These are phyloP conservation scores for Rossbeevera mucosa DNA, from an alignment of 768 basidiomycete genomes.

Conservation along the genomic window DNA sequence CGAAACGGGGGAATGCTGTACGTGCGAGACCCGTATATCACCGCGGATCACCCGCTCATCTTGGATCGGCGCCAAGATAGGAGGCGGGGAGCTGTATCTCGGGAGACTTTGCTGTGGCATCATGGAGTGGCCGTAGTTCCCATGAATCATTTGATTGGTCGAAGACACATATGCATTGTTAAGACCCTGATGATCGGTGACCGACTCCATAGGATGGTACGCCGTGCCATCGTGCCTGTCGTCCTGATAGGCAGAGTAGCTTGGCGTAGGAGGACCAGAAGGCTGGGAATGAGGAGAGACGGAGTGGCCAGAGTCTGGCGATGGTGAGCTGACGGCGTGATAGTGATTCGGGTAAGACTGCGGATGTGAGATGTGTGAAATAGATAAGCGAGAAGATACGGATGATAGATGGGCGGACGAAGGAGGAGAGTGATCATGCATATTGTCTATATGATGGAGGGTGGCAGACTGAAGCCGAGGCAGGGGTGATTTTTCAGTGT, in stretches of 20 bases:
- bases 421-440: constrained; percentile 31
- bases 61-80: constrained; percentile 54
- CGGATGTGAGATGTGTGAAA: constrained; percentile 57
- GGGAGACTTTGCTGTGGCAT: constrained; percentile 20
- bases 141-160: constrained; percentile 25
- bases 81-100: constrained; percentile 51
- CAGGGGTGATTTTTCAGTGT: constrained; percentile 27
- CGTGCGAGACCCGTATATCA: constrained; percentile 26
- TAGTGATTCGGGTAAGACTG: constrained; percentile 40
- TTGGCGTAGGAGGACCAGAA: constrained; percentile 31
- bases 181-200: constrained; percentile 27
- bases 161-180: constrained; percentile 32
- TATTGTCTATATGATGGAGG: constrained; percentile 26
- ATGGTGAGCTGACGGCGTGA: constrained; percentile 38
- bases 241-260: constrained; percentile 44
- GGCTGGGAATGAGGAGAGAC: constrained; percentile 34
- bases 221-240: constrained; percentile 38
- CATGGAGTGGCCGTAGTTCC: constrained; percentile 20
- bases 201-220: constrained; percentile 35
- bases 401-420: constrained; percentile 31
- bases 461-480: constrained; percentile 29
- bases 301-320: constrained; percentile 50
- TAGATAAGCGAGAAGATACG: constrained; percentile 51
- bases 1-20: constrained; percentile 30
- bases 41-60: constrained; percentile 32